Evolutionary conservation across 208 protist species (phyloP), one percentile per base, ranked within the genome.

Genomic region (Kentomonas sorsogonicus): DNA sequence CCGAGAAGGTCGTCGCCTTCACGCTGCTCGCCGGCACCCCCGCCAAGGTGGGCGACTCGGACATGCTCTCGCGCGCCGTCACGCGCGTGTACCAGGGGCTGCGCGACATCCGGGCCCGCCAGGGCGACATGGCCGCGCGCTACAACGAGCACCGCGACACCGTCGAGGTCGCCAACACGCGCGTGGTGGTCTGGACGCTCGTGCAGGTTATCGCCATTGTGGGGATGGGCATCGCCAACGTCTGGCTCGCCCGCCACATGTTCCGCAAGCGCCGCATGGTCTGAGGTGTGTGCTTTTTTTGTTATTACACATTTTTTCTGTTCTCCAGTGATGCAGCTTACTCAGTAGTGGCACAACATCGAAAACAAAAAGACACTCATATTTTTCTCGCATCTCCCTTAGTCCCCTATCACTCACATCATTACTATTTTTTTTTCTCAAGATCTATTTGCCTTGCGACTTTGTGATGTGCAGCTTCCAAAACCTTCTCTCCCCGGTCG

Each of bases 251-350:
- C n/a, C 59, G 69, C 20, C 57, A 63, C 9, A 78, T 91, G 45
- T 94, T 96, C 48, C 79, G 68, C 39, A 85, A 69, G 45, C 84
- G 84, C 62, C 77, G 86, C 27, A 67, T 81, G 54, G 85, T 95
- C 20, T 92, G 82, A 63, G 23, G 26, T 38, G 15, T 63, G 43
- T 45, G 45, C 11, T 16, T 65, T 50, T 46, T 60, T 25, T 39
- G 5, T 47, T 50, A 51, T 9, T 61, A 4, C 7, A 18, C 20
- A 31, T 20, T 47, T 47, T 47, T 47, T 47, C 5, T 47, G 6
- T 5, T 38, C 7, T 5, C 5, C 11, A 11, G 7, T 38, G 33
- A 38, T 38, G 33, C 11, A 11, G 11, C 33, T 38, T 5, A 5
- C 33, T 38, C 7, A 38, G 11, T 15, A 15, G n/a, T n/a, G n/a